Base-by-base conservation (phyloP, 2,329 filamentous ascomycete genomes). In the Phialocephala sp. region DNA sequence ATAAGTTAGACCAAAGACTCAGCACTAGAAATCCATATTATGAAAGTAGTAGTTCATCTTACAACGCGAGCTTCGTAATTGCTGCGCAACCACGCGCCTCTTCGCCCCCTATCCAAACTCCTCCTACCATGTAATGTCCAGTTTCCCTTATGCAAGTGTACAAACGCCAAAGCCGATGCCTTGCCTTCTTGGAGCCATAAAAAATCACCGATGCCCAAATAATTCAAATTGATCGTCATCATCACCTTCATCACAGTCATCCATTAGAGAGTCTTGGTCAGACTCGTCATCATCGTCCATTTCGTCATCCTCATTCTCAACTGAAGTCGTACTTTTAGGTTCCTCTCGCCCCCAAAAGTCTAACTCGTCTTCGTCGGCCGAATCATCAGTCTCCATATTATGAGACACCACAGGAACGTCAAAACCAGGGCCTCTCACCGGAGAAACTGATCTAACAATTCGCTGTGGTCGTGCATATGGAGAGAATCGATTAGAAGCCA, bases 161-260 rank as follows among this genome's bases (percentile, higher is more conserved):
- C 27, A 57, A 57, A 57, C 55, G 59, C 59, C 52, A 57, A 59
- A 55, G n/a, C 59, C 52, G 61, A 68, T 62, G 64, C 62, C 41
- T 47, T 47, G 14, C 57, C 36, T 60, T 45, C 22, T 50, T 14
- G 18, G 4, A 63, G 59, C 56, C 37, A 65, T 63, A 14, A 55
- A 52, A 58, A 50, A 62, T 75, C 66, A 85, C 68, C 81, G 78
- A 76, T 86, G 84, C 12, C 84, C 84, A 71, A 84, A 82, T 64
- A 85, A 78, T 65, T 82, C 80, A 71, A 84, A 83, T 37, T 76
- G 72, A 72, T 85, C 82, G 62, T 82, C 80, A 18, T 82, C 81
- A 35, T 77, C 79, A 36, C 78, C 78, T 12, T 77, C 77, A 8
- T 78, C 79, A 56, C 76, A 76, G 45, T 75, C 74, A 65, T 75